These are phyloP conservation scores for Leccinum variicolor DNA, from an alignment of 768 basidiomycete genomes.

Conservation along the genomic window DNA sequence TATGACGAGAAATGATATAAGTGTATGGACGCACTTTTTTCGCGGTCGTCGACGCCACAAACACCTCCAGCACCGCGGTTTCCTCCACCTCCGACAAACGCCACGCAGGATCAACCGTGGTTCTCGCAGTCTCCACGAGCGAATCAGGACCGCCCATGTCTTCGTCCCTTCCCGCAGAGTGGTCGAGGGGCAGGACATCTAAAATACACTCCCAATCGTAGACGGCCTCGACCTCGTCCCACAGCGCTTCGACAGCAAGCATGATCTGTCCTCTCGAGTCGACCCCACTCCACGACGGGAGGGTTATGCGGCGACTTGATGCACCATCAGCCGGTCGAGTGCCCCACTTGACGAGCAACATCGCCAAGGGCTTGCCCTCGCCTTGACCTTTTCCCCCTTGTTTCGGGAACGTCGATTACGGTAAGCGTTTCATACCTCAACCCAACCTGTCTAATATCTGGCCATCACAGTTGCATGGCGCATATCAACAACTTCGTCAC, in stretches of 20 bases:
- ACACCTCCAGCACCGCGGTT: conserved; percentile 74
- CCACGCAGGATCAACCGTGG: conserved; percentile 68
- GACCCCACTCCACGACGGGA: conserved; percentile 40
- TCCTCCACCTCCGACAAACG: conserved; percentile 87
- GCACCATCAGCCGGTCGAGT: conserved; percentile 25
- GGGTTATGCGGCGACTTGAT: conserved; percentile 34
- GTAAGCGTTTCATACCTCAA: too few relatives aligned
- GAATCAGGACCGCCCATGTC: conserved; percentile 32
- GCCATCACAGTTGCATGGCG: too few relatives aligned
- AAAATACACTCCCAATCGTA: conserved; percentile 81
- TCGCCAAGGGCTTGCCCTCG: conserved; percentile 45
- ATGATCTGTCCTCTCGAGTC: conserved; percentile 59
- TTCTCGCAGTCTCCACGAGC: conserved; percentile 24
- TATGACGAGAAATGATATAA: conserved; percentile 28
- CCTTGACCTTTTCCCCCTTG: conserved; percentile 46
- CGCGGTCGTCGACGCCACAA: conserved; percentile 58
- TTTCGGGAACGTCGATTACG: conserved; percentile 34
- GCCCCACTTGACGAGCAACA: too few relatives aligned
- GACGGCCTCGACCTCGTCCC: conserved; percentile 73
- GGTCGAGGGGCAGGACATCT: conserved; percentile 82
- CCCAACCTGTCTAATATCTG: too few relatives aligned
- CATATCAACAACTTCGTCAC: too few relatives aligned
- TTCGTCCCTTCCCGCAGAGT: conserved; percentile 64
- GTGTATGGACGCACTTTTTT: conserved; percentile 60
- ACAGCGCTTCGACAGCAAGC: conserved; percentile 85